These are phyloP conservation scores for Kurtzmaniella natalensis DNA, from an alignment of 1,139 yeast genomes.

Conservation along the genomic window DNA sequence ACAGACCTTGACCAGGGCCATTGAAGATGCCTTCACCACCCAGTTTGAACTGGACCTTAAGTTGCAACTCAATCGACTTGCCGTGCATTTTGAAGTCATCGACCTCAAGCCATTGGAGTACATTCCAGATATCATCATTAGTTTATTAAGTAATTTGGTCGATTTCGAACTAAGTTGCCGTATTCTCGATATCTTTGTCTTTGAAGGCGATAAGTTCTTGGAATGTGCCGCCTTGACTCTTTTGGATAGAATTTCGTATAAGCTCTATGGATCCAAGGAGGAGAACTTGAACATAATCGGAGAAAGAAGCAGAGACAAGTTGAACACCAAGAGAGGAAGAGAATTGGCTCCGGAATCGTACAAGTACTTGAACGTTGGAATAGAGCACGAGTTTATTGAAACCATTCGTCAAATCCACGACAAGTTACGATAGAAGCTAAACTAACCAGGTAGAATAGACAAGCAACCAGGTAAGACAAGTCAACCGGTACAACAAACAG, in stretches of 20 bases:
- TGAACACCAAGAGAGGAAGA: conserved; percentile 10
- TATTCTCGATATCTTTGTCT: conserved; percentile 54
- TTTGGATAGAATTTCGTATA: conserved; percentile 43
- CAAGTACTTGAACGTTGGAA: conserved; percentile 43
- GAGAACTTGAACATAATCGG: conserved; percentile 42
- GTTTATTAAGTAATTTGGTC: conserved; percentile 19
- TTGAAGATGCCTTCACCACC: conserved; percentile 17
- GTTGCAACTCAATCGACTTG: conserved; percentile 39
- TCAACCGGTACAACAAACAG: too few species aligned
- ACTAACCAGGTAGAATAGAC: neutral
- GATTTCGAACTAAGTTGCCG: conserved; percentile 23
- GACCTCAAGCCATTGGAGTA: conserved; percentile 29
- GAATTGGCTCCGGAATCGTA: conserved; percentile 8
- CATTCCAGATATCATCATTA: conserved; percentile 18
- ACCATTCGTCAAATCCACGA: neutral
- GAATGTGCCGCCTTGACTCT: conserved; percentile 47
- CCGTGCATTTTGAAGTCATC: conserved; percentile 45
- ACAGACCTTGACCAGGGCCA: conserved; percentile 7
- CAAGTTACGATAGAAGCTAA: neutral
- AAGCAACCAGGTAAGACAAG: too few species aligned
- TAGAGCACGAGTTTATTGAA: conserved; percentile 44
- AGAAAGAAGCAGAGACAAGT: conserved; percentile 15
- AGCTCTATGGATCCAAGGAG: conserved; percentile 45
- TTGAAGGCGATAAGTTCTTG: conserved; percentile 54
- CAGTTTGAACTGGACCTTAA: conserved; percentile 47